phyloP scores from a whole-genome alignment of 2,329 filamentous ascomycete genomes.

The Claviceps paspali region DNA sequence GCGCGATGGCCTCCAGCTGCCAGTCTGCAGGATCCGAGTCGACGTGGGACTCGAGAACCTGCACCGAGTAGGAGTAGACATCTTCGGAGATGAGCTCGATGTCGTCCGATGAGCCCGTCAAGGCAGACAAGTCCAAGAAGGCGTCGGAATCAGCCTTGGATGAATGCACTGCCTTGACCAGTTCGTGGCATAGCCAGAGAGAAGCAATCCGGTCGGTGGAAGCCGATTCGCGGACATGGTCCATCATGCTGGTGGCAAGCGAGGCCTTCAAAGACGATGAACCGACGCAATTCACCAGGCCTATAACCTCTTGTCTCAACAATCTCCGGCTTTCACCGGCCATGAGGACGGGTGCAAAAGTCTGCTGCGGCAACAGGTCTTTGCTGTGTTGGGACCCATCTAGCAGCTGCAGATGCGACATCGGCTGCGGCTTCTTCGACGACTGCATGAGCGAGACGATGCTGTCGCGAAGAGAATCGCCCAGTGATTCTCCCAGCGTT shows the following conservation, averaged over 20 bases:
- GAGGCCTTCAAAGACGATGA: slow-evolving; percentile 41
- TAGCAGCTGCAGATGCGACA: slow-evolving; percentile 14
- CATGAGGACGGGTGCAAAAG: slow-evolving; percentile 48
- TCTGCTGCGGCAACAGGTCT: slow-evolving; percentile 7
- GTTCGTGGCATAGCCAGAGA: slow-evolving; percentile 66
- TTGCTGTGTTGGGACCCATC: slow-evolving; percentile 11
- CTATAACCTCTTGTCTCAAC: slow-evolving; percentile 40
- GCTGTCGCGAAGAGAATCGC: slow-evolving; percentile 58
- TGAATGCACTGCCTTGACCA: slow-evolving; percentile 44
- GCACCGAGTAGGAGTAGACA: slow-evolving; percentile 53
- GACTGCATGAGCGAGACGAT: slow-evolving; percentile 30
- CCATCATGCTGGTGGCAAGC: slow-evolving; percentile 51
- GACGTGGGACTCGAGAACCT: slow-evolving; percentile 39
- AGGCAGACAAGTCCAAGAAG: slow-evolving; percentile 42
- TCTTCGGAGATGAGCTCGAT: slow-evolving; percentile 41
- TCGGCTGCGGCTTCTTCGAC: slow-evolving; percentile 10
- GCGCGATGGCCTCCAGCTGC: slow-evolving; percentile 60
- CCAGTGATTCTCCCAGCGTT: slow-evolving; percentile 51
- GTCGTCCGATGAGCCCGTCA: slow-evolving; percentile 21
- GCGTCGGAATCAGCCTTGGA: slow-evolving; percentile 43
- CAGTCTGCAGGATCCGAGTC: slow-evolving; percentile 43
- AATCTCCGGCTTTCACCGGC: slow-evolving; percentile 49
- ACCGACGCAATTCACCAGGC: slow-evolving; percentile 41
- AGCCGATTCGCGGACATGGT: slow-evolving; percentile 41
- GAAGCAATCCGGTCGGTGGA: slow-evolving; percentile 49